phyloP scores from a whole-genome alignment of 805 yeast species.

The Ogataea nitratoaversa region DNA sequence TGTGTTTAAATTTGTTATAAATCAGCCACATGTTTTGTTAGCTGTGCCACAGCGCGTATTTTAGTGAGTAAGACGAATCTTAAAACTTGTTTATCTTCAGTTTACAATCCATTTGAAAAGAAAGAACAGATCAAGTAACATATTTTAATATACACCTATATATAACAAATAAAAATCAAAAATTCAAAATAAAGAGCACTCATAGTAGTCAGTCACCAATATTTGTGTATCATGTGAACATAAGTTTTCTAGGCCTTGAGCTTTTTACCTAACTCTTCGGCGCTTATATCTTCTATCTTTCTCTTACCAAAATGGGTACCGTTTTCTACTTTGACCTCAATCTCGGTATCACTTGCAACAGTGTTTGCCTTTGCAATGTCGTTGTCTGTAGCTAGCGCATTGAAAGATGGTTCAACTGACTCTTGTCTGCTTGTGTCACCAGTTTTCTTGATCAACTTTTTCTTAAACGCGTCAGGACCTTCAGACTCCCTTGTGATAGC shows the following conservation, averaged over 20 bases:
- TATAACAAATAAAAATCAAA: no score
- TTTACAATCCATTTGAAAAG: no score
- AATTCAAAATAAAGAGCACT: neutral
- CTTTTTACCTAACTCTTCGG: neutral
- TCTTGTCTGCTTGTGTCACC: conserved; percentile 28
- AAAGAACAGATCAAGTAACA: no score
- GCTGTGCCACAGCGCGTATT: neutral
- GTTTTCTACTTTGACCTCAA: conserved; percentile 5
- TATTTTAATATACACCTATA: no score
- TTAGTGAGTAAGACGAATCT: no score
- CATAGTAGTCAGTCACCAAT: neutral
- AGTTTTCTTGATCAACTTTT: conserved; percentile 32
- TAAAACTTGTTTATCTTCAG: no score
- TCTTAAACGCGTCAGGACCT: conserved; percentile 52
- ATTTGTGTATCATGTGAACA: neutral
- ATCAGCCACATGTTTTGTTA: no score
- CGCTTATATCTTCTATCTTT: neutral
- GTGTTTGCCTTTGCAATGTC: conserved; percentile 1
- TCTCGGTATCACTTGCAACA: conserved; percentile 7
- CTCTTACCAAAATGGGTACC: neutral
- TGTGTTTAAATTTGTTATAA: neutral
- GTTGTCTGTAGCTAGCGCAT: conserved; percentile 1
- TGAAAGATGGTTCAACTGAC: conserved; percentile 25
- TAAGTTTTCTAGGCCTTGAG: neutral
- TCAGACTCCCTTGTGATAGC: conserved; percentile 70